Base-by-base conservation (phyloP, 2,329 filamentous ascomycete genomes). In the Fusarium oligoseptatum region DNA sequence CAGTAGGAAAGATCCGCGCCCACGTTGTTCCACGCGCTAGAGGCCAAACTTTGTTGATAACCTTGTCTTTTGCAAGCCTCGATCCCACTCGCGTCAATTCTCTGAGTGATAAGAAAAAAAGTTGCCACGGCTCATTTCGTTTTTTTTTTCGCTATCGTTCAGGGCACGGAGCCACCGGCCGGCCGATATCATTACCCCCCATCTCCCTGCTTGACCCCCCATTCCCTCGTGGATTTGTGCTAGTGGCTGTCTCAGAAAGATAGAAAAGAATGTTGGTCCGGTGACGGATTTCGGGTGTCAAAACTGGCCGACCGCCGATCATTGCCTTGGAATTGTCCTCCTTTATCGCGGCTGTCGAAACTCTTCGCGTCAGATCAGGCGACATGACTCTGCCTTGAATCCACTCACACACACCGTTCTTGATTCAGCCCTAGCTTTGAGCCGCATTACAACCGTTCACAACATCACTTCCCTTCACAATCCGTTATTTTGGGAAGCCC, bases 241-340 rank as follows among this genome's bases (percentile, higher is more conserved):
- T 39, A 45, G 52, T 39, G 55, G 50, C 15, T 45, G 39, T 45
- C 60, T 48, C 32, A 64, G 43, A 29, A 41, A 27, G 66, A 48
- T 41, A 17, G 20, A 48, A 34, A 60, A 14, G 24, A 24, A 20
- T 29, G 60, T 43, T 65, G 37, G 56, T 36, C 32, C 60, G 32
- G 20, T 50, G 4, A 45, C 71, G 75, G 64, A 60, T 60, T 77
- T 78, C 67, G 73, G 64, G 45, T 58, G 67, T 57, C 60, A 48
- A 24, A n/a, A 24, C 39, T 11, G 27, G 36, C 69, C 64, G 52
- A 48, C 60, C 34, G 58, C 72, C 66, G 67, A 60, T 41, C 50
- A 56, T 20, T 52, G 32, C 64, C 64, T 60, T 52, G 17, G 27
- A 52, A 52, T 32, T 52, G 52, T 41, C 55, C 50, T 24, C 45